phyloP scores from a whole-genome alignment of 306 rosid species.

The Ormosia emarginata region DNA sequence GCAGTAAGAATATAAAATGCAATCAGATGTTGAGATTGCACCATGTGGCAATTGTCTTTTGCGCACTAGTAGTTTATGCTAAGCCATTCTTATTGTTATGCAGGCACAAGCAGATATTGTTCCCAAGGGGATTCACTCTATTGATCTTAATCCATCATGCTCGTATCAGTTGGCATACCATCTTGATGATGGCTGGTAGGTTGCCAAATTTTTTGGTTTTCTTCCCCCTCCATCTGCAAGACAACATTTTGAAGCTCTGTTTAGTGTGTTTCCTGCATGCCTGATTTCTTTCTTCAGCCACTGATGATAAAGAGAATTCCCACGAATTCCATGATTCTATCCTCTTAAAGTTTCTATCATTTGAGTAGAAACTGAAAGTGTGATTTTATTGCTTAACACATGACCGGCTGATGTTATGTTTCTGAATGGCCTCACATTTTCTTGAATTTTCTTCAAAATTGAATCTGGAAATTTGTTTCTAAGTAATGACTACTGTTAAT shows the following conservation, averaged over 20 bases:
- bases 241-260: neutral
- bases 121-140: slow-evolving; percentile 45
- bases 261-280: neutral
- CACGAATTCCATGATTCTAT: neutral
- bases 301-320: neutral
- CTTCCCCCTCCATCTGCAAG: neutral
- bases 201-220: slow-evolving; percentile 9
- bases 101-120: slow-evolving; percentile 77
- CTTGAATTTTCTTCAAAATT: neutral
- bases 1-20: neutral
- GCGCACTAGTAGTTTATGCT: neutral
- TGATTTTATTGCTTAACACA: neutral
- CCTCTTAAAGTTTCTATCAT: neutral
- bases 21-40: neutral
- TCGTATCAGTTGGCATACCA: slow-evolving; percentile 90
- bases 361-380: neutral
- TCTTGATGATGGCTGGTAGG: slow-evolving; percentile 92
- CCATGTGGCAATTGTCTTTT: neutral
- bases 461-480: slow-evolving; percentile 1
- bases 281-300: neutral
- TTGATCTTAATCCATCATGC: slow-evolving; percentile 66
- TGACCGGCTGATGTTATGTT: neutral
- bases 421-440: slow-evolving; percentile 8
- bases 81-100: slow-evolving; percentile 19
- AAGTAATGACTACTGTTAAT: neutral